phyloP scores from a whole-genome alignment of 2,329 filamentous ascomycete genomes.

The Gaeumannomyces sp. region DNA sequence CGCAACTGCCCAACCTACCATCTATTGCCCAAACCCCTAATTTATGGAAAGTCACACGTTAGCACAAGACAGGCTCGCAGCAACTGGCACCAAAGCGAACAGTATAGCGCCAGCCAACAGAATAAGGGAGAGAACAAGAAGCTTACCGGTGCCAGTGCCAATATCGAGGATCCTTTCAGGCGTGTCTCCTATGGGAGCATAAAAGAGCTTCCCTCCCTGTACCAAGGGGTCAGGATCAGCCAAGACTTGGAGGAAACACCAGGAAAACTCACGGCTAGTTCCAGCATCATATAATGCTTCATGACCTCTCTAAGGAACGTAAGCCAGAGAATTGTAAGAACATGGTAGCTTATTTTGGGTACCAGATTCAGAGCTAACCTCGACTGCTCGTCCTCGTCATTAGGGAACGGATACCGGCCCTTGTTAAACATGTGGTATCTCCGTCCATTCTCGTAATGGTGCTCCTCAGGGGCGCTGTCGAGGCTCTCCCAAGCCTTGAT shows the following conservation, averaged over 20 bases:
- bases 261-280: conserved; percentile 29
- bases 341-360: too few relatives aligned
- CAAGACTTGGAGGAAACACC: not conserved
- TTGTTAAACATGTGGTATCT: conserved; percentile 37
- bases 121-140: not conserved
- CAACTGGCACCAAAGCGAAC: too few relatives aligned
- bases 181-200: conserved; percentile 31
- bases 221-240: not conserved
- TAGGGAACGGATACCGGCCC: conserved; percentile 40
- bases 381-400: conserved; percentile 39
- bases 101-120: not conserved
- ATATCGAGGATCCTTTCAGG: conserved; percentile 40
- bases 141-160: conserved; percentile 41
- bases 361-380: conserved; percentile 15
- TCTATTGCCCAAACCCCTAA: conserved; percentile 39
- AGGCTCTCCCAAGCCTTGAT: conserved; percentile 14
- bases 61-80: not conserved
- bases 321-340: too few relatives aligned
- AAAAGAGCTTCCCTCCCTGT: conserved; percentile 32
- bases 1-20: not conserved
- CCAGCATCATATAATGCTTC: conserved; percentile 38
- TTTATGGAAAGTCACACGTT: not conserved
- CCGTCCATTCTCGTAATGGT: conserved; percentile 17
- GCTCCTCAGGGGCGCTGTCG: conserved; percentile 13
- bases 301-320: conserved; percentile 28